Evolutionary conservation across 78 protist genomes (phyloP).

Genomic region (Isochrysis galbana): DNA sequence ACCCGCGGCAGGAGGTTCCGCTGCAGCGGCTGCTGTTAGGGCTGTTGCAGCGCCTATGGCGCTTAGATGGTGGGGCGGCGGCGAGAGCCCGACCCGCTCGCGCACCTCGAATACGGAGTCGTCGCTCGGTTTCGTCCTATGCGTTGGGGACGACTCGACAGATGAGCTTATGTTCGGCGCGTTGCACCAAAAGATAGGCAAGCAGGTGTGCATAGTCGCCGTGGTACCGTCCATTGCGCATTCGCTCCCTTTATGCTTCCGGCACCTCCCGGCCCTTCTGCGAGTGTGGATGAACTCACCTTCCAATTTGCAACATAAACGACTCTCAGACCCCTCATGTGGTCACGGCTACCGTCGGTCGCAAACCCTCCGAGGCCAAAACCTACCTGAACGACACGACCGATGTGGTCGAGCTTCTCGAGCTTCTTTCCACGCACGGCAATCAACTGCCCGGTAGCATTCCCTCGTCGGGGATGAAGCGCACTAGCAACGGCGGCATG

Average conservation of each 20-base stretch:
- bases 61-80: not conserved
- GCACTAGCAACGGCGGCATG: not conserved
- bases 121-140: not conserved
- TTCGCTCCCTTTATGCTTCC: not conserved
- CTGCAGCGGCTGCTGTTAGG: too few relatives aligned
- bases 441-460: not conserved
- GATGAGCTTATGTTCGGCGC: not conserved
- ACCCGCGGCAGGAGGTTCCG: too few relatives aligned
- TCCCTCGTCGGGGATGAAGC: not conserved
- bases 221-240: not conserved
- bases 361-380: not conserved
- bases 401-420: not conserved
- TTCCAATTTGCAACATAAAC: not conserved
- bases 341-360: not conserved
- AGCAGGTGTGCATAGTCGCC: not conserved
- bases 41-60: too few relatives aligned
- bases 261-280: not conserved
- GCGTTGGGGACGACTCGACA: not conserved
- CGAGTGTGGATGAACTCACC: too few relatives aligned
- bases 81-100: not conserved
- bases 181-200: not conserved
- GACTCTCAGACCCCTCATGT: not conserved
- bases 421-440: not conserved
- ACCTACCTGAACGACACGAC: not conserved
- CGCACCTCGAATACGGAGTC: too few relatives aligned